Evolutionary conservation across 495 filamentous ascomycete species (phyloP).

Genomic region (Zalerion maritima): DNA sequence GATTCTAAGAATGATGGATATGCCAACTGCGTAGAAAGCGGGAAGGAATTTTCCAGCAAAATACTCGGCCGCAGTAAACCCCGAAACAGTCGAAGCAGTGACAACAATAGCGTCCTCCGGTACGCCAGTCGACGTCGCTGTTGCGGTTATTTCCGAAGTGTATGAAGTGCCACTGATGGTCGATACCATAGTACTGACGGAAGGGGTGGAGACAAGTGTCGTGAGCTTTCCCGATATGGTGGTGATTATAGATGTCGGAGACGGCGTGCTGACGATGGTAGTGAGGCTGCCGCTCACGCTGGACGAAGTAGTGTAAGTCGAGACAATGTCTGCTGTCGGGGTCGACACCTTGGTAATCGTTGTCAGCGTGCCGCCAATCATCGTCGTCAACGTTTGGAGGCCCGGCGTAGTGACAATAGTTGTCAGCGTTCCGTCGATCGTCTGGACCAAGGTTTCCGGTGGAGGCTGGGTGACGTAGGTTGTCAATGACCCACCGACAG

Average conservation of each 20-base stretch:
- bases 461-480: conserved; percentile 8
- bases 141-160: conserved; percentile 11
- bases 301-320: conserved; percentile 16
- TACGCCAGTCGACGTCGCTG: conserved; percentile 7
- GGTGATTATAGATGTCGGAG: conserved; percentile 12
- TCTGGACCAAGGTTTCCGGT: conserved; percentile 14
- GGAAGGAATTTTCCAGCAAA: conserved; percentile 24
- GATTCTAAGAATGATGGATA: conserved; percentile 19
- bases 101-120: conserved; percentile 5
- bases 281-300: conserved; percentile 12
- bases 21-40: conserved; percentile 12
- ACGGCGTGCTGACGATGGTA: conserved; percentile 12
- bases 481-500: conserved; percentile 16
- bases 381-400: not conserved
- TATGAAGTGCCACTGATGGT: conserved; percentile 9
- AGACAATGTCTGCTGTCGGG: conserved; percentile 12
- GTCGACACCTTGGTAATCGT: conserved; percentile 13
- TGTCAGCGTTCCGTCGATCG: conserved; percentile 12
- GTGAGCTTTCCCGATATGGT: conserved; percentile 16
- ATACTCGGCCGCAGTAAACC: conserved; percentile 14
- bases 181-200: conserved; percentile 9
- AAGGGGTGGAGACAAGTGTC: conserved; percentile 17
- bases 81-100: conserved; percentile 8
- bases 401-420: conserved; percentile 6
- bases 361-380: conserved; percentile 11